Evolutionary conservation across 2,329 filamentous ascomycete genomes (phyloP).

Genomic region (Hymenoscyphus fraxineus): DNA sequence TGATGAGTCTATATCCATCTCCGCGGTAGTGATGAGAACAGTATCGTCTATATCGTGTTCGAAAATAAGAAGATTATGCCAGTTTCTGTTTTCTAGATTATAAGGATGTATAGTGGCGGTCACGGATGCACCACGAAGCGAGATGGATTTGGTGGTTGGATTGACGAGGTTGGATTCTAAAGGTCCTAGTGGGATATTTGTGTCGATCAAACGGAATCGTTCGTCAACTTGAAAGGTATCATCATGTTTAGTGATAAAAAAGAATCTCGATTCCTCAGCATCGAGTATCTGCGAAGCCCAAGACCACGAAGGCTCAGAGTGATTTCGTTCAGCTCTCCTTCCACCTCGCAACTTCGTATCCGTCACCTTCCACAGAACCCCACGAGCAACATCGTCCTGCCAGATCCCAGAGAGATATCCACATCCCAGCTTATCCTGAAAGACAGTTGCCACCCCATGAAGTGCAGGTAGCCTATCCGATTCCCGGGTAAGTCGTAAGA

Average conservation of each 20-base stretch:
- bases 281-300: background rate
- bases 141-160: background rate
- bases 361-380: constrained; percentile 2
- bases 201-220: background rate
- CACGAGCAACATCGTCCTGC: background rate
- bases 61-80: background rate
- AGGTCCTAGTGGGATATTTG: background rate
- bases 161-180: background rate
- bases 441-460: background rate
- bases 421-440: background rate
- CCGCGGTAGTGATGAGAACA: background rate
- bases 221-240: background rate
- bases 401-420: constrained; percentile 9
- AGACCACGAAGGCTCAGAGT: background rate
- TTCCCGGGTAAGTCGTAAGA: background rate
- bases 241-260: background rate
- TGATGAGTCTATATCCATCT: background rate
- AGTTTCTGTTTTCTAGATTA: no score
- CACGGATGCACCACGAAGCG: background rate
- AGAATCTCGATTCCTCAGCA: background rate
- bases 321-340: background rate
- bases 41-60: background rate
- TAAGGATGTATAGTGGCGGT: background rate
- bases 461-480: constrained; percentile 8
- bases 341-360: no score